These are phyloP conservation scores for Suillus weaverae DNA, from an alignment of 768 basidiomycete species.

Conservation along the genomic window DNA sequence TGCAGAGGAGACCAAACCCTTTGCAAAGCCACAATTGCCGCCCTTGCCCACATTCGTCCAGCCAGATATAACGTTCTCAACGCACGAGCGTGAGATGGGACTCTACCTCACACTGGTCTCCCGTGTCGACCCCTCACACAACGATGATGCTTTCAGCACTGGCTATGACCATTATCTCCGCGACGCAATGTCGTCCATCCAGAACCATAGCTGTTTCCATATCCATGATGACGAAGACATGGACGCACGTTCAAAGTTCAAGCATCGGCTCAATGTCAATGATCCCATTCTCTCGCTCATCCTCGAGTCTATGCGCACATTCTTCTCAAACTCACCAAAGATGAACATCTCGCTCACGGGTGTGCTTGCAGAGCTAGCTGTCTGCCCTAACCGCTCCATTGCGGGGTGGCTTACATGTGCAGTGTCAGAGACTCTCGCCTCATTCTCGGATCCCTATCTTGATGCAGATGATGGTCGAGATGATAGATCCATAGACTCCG, in stretches of 20 bases:
- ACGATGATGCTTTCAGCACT: conserved; percentile 75
- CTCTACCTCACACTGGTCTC: conserved; percentile 78
- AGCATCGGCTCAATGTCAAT: conserved; percentile 77
- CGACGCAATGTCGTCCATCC: conserved; percentile 70
- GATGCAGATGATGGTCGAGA: conserved; percentile 57
- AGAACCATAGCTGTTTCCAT: conserved; percentile 61
- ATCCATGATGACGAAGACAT: conserved; percentile 43
- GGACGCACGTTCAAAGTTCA: conserved; percentile 41
- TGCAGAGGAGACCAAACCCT: conserved; percentile 20
- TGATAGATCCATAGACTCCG: conserved; percentile 79
- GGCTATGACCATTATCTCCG: conserved; percentile 82
- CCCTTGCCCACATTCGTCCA: conserved; percentile 47
- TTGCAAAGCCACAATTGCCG: conserved; percentile 12
- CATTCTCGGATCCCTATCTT: conserved; percentile 3
- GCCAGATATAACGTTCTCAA: conserved; percentile 73
- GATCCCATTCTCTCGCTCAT: conserved; percentile 74
- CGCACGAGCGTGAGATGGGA: conserved; percentile 81
- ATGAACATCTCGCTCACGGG: conserved; percentile 89
- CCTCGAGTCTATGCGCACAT: conserved; percentile 68
- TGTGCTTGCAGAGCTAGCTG: conserved; percentile 72
- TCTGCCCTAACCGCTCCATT: conserved; percentile 84
- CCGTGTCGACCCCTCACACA: conserved; percentile 71
- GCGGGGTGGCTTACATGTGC: conserved; percentile 87
- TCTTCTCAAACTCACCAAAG: conserved; percentile 85
- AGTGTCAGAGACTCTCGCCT: conserved; percentile 34